Evolutionary conservation across 257 asterid genomes (phyloP).

Genomic region (Solanum tarapatanum): DNA sequence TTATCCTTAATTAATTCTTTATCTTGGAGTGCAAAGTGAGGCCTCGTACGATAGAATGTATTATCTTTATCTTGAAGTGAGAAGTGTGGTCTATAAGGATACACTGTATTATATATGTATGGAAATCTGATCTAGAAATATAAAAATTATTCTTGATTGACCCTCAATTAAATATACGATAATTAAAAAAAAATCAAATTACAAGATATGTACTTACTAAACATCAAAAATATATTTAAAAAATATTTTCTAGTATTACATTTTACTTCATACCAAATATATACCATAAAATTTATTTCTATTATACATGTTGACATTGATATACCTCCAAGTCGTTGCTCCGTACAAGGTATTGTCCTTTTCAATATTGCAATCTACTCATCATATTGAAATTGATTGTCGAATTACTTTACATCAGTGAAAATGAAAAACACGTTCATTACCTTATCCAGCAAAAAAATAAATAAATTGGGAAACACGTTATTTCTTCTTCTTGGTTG

Average conservation of each 20-base stretch:
- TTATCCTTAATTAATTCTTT: not conserved
- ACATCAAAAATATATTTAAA: not conserved
- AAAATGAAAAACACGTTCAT: not conserved
- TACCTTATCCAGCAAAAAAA: not conserved
- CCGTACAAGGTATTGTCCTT: not conserved
- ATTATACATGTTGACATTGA: not conserved
- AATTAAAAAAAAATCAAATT: not conserved
- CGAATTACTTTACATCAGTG: not conserved
- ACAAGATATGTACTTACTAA: not conserved
- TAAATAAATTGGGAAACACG: not conserved
- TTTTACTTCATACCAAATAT: not conserved
- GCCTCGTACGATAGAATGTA: not conserved
- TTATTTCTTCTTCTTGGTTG: not conserved
- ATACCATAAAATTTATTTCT: not conserved
- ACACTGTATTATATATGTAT: too few relatives aligned
- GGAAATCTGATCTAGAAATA: not conserved
- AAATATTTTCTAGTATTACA: not conserved
- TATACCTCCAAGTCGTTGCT: not conserved
- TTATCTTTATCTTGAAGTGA: too few relatives aligned
- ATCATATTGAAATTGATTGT: not conserved
- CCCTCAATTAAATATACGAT: not conserved
- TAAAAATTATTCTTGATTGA: too few relatives aligned
- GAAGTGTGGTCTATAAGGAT: not conserved
- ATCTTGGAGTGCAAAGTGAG: not conserved
- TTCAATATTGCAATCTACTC: not conserved